Evolutionary conservation across 2,329 filamentous ascomycete genomes (phyloP), one percentile per base, ranked within the genome.

Genomic region (Pseudogymnoascus sp.): DNA sequence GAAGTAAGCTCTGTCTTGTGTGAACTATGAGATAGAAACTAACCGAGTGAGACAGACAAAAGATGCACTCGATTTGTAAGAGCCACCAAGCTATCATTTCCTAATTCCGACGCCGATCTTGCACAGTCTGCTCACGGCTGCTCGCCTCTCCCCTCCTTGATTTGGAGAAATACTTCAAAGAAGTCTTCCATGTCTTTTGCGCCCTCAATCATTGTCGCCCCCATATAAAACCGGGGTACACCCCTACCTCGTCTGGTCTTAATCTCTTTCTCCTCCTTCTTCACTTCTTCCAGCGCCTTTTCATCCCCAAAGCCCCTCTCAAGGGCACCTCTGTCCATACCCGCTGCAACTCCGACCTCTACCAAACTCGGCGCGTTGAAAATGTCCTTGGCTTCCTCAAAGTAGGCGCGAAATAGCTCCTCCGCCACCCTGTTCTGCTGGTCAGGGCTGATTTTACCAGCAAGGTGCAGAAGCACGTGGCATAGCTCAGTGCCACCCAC

Each of bases 101-200:
- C 67, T 92, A 86, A 63, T 94, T 80, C 10, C 83, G 83, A 70
- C 90, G 92, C 70, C 88, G 82, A 5, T 89, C 89, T 63, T 94
- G 89, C 0, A 88, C 88, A 59, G 74, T 78, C 37, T 92, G 68
- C 8, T 74, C 74, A 67, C 79, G 76, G 74, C 65, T 74, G 71
- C 26, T 71, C 62, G 15, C 77, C 72, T 58, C 59, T 59, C 63
- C 66, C 68, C 19, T 58, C 58, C 63, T 71, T 69, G 26, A 71
- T 69, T 13, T 62, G 45, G 5, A 52, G 15, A 10, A 52, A 19
- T 10, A 13, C 26, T 26, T 33, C 45, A 3, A 52, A 52, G 13
- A 52, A 52, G 9, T 52, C 45, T 3, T 52, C 45, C 45, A 52
- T 52, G 21, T 33, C 57, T 10, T 48, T 59, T 28, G 34, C 37